Evolutionary conservation across 495 filamentous ascomycete species (phyloP).

Genomic region (Penicillium maclennaniae): DNA sequence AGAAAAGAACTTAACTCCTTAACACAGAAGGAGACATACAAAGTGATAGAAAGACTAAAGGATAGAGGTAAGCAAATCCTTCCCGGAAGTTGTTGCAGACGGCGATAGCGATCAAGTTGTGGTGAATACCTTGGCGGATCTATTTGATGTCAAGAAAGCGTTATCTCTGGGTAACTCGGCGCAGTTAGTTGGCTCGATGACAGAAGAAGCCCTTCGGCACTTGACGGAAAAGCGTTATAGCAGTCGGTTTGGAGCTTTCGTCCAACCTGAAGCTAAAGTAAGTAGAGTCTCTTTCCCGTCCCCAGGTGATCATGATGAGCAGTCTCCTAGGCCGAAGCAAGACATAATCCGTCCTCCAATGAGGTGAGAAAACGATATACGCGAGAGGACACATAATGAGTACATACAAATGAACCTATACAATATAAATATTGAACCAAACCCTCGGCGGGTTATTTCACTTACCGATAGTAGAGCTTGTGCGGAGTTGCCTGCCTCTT

Average conservation of each 20-base stretch:
- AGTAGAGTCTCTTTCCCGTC: no score
- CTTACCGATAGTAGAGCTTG: no score
- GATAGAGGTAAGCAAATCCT: slow-evolving; percentile 18
- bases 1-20: neutral
- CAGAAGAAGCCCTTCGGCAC: slow-evolving; percentile 19
- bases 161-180: slow-evolving; percentile 22
- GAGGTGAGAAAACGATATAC: no score
- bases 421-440: no score
- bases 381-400: no score
- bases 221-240: slow-evolving; percentile 27
- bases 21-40: neutral
- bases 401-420: no score
- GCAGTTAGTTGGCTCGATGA: slow-evolving; percentile 32
- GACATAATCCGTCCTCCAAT: no score
- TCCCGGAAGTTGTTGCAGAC: slow-evolving; percentile 30
- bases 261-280: neutral
- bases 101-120: slow-evolving; percentile 25
- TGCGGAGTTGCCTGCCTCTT: no score
- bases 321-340: no score
- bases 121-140: slow-evolving; percentile 32
- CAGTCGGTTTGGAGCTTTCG: slow-evolving; percentile 28
- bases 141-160: slow-evolving; percentile 31
- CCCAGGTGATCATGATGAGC: no score
- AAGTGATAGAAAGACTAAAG: slow-evolving; percentile 8
- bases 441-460: no score